Base-by-base conservation (phyloP, 768 basidiomycete genomes). In the Lentinus brumalis region DNA sequence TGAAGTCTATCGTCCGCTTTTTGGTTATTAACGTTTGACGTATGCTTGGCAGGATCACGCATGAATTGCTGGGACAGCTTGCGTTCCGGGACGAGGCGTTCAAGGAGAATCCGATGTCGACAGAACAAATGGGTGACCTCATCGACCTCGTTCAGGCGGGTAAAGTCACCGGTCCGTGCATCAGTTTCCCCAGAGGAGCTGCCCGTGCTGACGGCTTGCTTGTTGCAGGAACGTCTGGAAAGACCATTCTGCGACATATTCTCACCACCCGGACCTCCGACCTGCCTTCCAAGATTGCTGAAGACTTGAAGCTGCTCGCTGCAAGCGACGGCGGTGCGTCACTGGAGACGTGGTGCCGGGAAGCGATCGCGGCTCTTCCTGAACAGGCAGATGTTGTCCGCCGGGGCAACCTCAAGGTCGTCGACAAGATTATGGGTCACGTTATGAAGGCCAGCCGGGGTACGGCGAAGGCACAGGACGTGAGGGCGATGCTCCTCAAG, bases 361-460 rank as follows among this genome's bases (percentile, higher is more conserved):
- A 81, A n/a, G 88, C 87, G 1, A 86, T 97, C 32, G 72, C 75
- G 11, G 80, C 79, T 1, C 77, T 92, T 47, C 92, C 92, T 0
- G 74, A 78, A 42, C 91, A 94, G 69, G 86, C 81, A 2, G 79
- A 80, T 4, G 88, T 85, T 16, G 81, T 89, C 41, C 81, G 82
- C 15, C 76, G 77, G 16, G 95, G 96, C 0, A 88, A 89, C 55
- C 74, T 74, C n/a, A 89, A 87, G 60, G 92, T 92, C 5, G 65
- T 95, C 41, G 91, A 91, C 76, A 87, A 88, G 62, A 79, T 98
- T 46, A 79, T 96, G 1, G 95, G 95, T 0, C 80, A 84, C 66
- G 91, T 96, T 31, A 95, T 98, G 92, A 88, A 86, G 73, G 73
- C 82, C 52, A 91, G 86, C 63, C 78, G 84, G 59, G 96, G 96